Evolutionary conservation across 495 filamentous ascomycete species (phyloP), one percentile per base, ranked within the genome.

Genomic region (Cercophora sp.): DNA sequence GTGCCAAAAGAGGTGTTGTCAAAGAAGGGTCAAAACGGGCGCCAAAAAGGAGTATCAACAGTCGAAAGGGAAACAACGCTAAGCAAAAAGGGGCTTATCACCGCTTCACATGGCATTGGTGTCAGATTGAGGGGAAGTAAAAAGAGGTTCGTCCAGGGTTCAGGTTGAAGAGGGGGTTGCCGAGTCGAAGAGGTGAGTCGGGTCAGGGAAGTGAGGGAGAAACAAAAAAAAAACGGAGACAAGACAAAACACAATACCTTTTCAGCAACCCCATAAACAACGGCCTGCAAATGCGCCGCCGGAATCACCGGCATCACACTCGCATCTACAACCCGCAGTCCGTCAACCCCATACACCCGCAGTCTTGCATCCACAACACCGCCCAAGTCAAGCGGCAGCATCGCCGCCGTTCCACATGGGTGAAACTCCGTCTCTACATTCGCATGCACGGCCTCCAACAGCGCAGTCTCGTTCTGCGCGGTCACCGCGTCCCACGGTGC

Each of bases 391-490:
- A 25, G 11, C 3, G 44, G 44, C n/a, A 48, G 27, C 44, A 48
- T 48, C 16, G 44, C 44, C 8, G 26, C 16, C 9, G 44, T 48
- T 6, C 52, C 57, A 36, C 54, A 10, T 15, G 18, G 19, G 36
- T 41, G 36, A 48, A 58, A 59, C 45, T 66, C 48, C 34, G 62
- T 67, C 20, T 31, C 47, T 23, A 60, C 11, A 2, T 35, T 24
- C 13, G 3, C 15, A 8, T 49, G 63, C 24, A 69, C 34, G 15
- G 65, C 57, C 22, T 42, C 56, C 5, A 48, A 11, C 22, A 69
- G 36, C 6, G 37, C 36, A 11, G 32, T 56, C n/a, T 61, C 61
- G 15, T 41, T 34, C 19, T 23, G 5, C 2, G 24, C 19, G 11
- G 43, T 39, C 1, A 23, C 18, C 8, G 10, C 27, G 25, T 52